A percentile compares a stretch with the other conserved stretches of the same genome.
phyloP scores from a whole-genome alignment of 257 asterid genomes.

The Anisodus tanguticus region DNA sequence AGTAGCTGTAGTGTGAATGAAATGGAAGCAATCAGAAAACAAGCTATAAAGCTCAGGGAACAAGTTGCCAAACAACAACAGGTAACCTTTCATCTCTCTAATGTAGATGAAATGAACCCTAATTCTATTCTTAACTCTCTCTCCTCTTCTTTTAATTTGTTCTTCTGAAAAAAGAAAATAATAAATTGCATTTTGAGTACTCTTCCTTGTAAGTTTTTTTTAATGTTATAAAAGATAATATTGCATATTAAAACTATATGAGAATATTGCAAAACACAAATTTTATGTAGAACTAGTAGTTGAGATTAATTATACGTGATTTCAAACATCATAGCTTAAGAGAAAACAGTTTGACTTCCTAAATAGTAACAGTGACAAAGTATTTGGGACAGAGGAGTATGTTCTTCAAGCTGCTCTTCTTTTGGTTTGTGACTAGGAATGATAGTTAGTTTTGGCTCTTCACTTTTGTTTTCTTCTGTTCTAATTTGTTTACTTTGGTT shows the following conservation, averaged over 20 bases:
- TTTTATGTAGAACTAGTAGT: too few relatives aligned
- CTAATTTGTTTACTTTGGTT: too few relatives aligned
- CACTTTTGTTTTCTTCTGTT: too few relatives aligned
- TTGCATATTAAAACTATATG: too few relatives aligned
- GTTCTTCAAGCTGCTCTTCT: background rate
- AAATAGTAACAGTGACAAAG: background rate
- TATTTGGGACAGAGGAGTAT: background rate
- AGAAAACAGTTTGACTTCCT: constrained; percentile 2
- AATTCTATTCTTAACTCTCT: background rate
- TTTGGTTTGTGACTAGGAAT: background rate
- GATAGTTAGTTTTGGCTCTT: constrained; percentile 8
- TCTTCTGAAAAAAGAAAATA: too few relatives aligned
- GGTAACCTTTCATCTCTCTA: constrained; percentile 36
- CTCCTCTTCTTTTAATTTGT: too few relatives aligned
- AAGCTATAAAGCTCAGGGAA: constrained; percentile 77
- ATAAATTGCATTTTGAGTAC: too few relatives aligned
- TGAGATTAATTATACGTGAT: too few relatives aligned
- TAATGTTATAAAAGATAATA: too few relatives aligned
- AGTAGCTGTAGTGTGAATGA: background rate
- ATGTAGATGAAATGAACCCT: background rate
- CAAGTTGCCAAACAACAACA: constrained; percentile 81
- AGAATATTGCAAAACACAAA: too few relatives aligned
- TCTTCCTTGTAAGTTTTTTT: too few relatives aligned
- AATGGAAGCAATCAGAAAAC: constrained; percentile 79
- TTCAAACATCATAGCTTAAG: background rate